Conservation (phyloP, 306 rosid genomes). For the Echinosophora koreensis region DNA sequence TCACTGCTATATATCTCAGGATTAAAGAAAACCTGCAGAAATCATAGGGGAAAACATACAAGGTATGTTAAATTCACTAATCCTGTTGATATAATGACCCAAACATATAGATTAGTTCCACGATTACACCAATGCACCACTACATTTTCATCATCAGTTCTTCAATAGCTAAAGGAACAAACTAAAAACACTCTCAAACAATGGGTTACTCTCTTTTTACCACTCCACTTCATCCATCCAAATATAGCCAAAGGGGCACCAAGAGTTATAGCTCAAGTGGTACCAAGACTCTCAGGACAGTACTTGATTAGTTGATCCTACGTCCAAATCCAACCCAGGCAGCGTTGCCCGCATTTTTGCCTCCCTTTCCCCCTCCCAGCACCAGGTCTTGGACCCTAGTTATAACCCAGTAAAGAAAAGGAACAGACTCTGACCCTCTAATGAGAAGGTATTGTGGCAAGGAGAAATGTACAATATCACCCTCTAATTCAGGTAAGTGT, state of each 20-base stretch:
- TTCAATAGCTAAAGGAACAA: constrained; percentile 16
- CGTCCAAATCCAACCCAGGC: constrained; percentile 1
- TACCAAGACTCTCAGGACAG: constrained; percentile 32
- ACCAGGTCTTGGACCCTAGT: constrained; percentile 9
- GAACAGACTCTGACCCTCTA: constrained; percentile 11
- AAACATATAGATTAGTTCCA: constrained; percentile 19
- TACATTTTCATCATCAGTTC: constrained; percentile 40
- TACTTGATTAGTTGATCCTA: constrained; percentile 23
- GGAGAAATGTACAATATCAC: not conserved
- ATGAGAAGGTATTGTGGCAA: constrained; percentile 15
- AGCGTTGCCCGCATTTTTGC: not conserved
- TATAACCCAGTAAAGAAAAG: constrained; percentile 14
- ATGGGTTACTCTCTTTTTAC: not conserved
- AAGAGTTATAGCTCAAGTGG: not conserved
- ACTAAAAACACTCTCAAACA: not conserved
- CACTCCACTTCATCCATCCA: not conserved
- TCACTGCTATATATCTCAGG: constrained; percentile 95
- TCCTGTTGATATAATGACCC: constrained; percentile 16
- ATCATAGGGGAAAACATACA: constrained; percentile 21
- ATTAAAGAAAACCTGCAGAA: constrained; percentile 86
- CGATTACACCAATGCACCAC: constrained; percentile 21
- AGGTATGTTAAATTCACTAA: constrained; percentile 23
- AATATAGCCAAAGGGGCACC: not conserved
- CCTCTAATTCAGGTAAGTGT: not conserved
- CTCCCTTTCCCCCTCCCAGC: constrained; percentile 6